Base-by-base conservation (phyloP, 768 basidiomycete species). In the Serendipita vermifera region DNA sequence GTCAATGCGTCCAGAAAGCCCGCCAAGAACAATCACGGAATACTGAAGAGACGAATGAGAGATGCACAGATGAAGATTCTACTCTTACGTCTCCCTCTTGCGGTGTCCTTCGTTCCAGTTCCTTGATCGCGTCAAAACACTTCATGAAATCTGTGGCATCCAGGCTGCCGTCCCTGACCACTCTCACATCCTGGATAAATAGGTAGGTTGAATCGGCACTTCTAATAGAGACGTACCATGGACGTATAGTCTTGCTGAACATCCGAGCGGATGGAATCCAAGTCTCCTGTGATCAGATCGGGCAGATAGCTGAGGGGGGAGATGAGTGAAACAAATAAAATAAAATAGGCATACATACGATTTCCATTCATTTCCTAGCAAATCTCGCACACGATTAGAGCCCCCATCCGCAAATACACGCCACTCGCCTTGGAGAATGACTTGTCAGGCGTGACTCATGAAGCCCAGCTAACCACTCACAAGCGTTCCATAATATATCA, bases 121-220 rank as follows among this genome's bases (percentile, higher is more conserved):
- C 17, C 46, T 77, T 67, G 2, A 97, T 64, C 3, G 81, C 74
- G 4, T 62, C 41, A 2, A 98, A 69, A 63, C 92, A 98, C 69
- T 99, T 99, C 85, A 88, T 90, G 57, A 99, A 75, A 66, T 99
- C 96, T 0, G 94, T 98, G n/a, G 89, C 78, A 64, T 89, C 68
- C 65, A 90, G 83, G 64, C 85, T 80, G 0, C 70, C 60, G 63
- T 96, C 93, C 54, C 79, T 69, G 0, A 80, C 64, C 33, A 94
- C 70, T 0, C 68, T 65, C 2, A 96, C 85, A 31, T 78, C 82
- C 88, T 92, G 51, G 3, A 6, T 9, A 6, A 5, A n/a, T 24
- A 32, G 40, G 43, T 48, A 20, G 32, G 38, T 33, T 33, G 27
- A 29, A 22, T 14, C 54, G 0, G 38, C 56, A 29, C 17, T 13